Conservation (phyloP, 148 eudicot species). For the Silene conica region DNA sequence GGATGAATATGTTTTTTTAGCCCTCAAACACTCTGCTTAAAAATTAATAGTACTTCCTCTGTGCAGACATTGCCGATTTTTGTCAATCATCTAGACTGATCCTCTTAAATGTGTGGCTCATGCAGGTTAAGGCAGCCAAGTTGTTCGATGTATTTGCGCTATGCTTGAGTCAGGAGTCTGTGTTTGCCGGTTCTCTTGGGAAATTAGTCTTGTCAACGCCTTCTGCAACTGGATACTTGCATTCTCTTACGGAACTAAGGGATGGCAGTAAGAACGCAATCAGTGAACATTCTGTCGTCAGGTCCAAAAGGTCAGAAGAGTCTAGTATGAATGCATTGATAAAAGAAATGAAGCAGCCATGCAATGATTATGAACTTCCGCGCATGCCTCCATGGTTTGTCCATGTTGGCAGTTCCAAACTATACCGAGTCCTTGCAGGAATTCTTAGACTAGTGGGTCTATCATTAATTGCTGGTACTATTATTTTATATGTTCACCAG, state of each 20-base stretch:
- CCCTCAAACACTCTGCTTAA: not conserved
- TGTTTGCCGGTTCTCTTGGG: constrained; percentile 75
- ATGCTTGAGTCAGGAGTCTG: constrained; percentile 89
- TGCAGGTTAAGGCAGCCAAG: constrained; percentile 67
- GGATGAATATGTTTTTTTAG: not conserved
- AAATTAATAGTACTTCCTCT: not conserved
- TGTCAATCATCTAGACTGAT: constrained; percentile 1
- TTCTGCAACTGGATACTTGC: constrained; percentile 66
- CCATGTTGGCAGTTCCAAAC: constrained; percentile 57
- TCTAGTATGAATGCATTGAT: constrained; percentile 22
- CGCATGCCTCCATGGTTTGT: constrained; percentile 96
- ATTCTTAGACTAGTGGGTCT: constrained; percentile 75
- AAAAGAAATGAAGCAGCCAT: constrained; percentile 27
- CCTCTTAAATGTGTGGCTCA: constrained; percentile 16
- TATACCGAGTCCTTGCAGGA: constrained; percentile 72
- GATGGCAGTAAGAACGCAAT: constrained; percentile 27
- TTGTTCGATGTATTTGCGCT: constrained; percentile 71
- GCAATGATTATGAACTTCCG: constrained; percentile 58
- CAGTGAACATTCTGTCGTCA: constrained; percentile 20
- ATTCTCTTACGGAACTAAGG: constrained; percentile 74
- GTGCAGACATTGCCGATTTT: not conserved
- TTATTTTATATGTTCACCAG: not conserved
- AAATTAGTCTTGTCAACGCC: constrained; percentile 51
- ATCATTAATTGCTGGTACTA: constrained; percentile 64
- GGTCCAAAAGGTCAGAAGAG: constrained; percentile 33